Conservation (phyloP, 805 yeast genomes). For the Myxozyma sirexii region DNA sequence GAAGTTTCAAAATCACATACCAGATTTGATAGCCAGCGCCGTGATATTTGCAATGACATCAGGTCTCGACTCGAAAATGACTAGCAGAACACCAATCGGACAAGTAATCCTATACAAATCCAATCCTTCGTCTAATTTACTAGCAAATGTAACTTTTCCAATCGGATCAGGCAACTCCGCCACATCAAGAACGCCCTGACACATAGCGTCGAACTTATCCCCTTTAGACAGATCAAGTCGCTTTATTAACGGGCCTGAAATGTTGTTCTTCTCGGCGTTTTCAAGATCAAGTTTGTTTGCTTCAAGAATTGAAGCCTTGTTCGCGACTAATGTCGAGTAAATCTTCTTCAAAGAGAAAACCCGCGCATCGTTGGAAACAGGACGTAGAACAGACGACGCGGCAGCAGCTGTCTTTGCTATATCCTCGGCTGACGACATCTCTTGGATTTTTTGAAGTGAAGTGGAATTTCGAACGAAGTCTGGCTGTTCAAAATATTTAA, state of each 20-base stretch:
- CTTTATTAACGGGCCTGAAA: conserved; percentile 61
- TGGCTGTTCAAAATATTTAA: background rate
- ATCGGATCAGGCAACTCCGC: conserved; percentile 88
- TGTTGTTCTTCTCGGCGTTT: conserved; percentile 49
- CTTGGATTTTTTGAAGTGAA: too few relatives aligned
- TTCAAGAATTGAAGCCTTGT: conserved; percentile 62
- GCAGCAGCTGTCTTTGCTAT: conserved; percentile 79
- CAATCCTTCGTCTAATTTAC: conserved; percentile 86
- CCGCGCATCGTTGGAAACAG: conserved; percentile 71
- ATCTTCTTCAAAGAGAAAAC: conserved; percentile 72
- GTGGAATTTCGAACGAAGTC: too few relatives aligned
- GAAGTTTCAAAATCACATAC: conserved; percentile 47
- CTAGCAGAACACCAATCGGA: conserved; percentile 91
- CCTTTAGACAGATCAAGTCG: conserved; percentile 79
- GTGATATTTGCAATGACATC: conserved; percentile 98
- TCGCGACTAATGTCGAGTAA: conserved; percentile 63
- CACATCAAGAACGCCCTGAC: conserved; percentile 91
- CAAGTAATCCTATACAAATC: conserved; percentile 81
- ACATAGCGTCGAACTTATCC: conserved; percentile 90
- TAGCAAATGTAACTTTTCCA: conserved; percentile 82
- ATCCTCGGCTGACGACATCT: conserved; percentile 54
- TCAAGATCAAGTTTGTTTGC: conserved; percentile 80
- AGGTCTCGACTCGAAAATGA: conserved; percentile 95
- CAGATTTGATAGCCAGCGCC: conserved; percentile 92
- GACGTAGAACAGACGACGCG: conserved; percentile 84